These are phyloP conservation scores for Brassica balearica DNA, from an alignment of 441 rosid genomes.

Conservation along the genomic window DNA sequence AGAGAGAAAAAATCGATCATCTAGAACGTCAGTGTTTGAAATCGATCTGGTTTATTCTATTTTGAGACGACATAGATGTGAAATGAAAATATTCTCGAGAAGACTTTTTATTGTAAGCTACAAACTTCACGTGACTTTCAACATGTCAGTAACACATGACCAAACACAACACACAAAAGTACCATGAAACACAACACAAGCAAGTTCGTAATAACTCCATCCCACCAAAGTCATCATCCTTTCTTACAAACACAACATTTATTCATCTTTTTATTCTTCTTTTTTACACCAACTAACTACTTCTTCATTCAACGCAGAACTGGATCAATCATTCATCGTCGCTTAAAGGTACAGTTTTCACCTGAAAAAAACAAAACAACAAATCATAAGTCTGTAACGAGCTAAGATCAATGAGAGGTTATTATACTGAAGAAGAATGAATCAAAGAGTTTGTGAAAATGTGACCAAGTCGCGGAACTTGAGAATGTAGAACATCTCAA, in stretches of 20 bases:
- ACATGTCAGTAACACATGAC: conserved; percentile 22
- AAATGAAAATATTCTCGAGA: conserved; percentile 18
- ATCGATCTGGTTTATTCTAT: conserved; percentile 12
- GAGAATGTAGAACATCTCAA: conserved; percentile 97
- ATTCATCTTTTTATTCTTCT: conserved; percentile 11
- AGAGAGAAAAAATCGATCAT: background rate
- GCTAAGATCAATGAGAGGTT: background rate
- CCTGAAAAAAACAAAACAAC: conserved; percentile 56
- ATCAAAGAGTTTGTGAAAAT: conserved; percentile 13
- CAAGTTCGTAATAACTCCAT: conserved; percentile 24
- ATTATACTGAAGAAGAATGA: background rate
- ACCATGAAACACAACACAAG: conserved; percentile 14
- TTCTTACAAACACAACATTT: conserved; percentile 28
- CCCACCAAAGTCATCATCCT: conserved; percentile 2
- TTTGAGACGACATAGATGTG: conserved; percentile 26
- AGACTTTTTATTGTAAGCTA: conserved; percentile 38
- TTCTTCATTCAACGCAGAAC: conserved; percentile 8
- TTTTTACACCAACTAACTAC: conserved; percentile 19
- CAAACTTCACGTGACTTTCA: conserved; percentile 42
- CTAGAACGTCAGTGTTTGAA: background rate
- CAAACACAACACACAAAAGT: conserved; percentile 15
- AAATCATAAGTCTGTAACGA: conserved; percentile 12
- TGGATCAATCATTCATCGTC: conserved; percentile 55
- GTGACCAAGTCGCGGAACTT: conserved; percentile 88
- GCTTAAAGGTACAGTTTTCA: conserved; percentile 75